phyloP scores from a whole-genome alignment of 805 yeast species.

The Tetrapisispora arboricola region DNA sequence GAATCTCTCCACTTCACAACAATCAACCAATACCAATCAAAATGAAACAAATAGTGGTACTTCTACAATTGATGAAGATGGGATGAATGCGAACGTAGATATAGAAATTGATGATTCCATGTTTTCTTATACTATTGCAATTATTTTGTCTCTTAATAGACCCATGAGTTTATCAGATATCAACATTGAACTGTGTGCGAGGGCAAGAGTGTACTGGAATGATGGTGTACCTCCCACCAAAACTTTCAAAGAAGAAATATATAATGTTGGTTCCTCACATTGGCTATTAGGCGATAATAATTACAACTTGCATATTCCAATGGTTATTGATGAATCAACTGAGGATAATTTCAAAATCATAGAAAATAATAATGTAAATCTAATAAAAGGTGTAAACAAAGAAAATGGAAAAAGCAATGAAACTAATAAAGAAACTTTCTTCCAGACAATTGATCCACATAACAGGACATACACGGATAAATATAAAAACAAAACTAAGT shows the following conservation, averaged over 20 bases:
- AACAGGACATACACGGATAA: constrained; percentile 13
- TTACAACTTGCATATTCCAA: constrained; percentile 35
- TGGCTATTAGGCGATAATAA: constrained; percentile 38
- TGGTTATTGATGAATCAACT: constrained; percentile 11
- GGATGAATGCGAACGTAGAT: background rate
- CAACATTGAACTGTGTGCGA: constrained; percentile 34
- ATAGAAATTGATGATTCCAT: constrained; percentile 6
- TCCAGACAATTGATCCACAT: constrained; percentile 10
- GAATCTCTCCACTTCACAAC: background rate
- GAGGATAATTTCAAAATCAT: constrained; percentile 11
- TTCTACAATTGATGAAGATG: background rate
- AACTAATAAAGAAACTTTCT: constrained; percentile 11
- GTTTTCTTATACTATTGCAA: constrained; percentile 43
- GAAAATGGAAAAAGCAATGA: constrained; percentile 15
- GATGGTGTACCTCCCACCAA: constrained; percentile 39
- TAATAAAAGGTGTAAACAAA: constrained; percentile 3
- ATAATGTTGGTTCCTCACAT: constrained; percentile 36
- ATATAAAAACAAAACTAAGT: constrained; percentile 4
- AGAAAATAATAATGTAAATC: constrained; percentile 11
- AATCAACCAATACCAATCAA: background rate
- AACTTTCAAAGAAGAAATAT: constrained; percentile 34
- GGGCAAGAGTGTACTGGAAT: constrained; percentile 40
- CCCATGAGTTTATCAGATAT: constrained; percentile 33
- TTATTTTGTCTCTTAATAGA: constrained; percentile 36
- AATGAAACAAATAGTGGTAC: background rate